phyloP scores from a whole-genome alignment of 2,329 filamentous ascomycete species.

The Penicillium sp. region DNA sequence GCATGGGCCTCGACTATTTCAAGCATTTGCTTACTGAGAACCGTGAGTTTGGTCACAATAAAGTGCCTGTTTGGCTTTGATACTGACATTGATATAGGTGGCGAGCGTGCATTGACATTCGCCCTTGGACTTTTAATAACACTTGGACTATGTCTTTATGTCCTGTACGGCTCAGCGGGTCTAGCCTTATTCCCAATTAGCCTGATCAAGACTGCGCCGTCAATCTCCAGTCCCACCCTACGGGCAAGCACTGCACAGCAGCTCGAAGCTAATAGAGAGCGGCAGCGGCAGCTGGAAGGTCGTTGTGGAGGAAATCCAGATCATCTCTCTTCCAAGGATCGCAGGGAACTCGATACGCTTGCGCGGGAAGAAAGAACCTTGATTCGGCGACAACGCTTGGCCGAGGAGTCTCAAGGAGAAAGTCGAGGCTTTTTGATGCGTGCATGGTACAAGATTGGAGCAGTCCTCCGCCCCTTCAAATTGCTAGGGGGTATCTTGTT shows the following conservation, averaged over 20 bases:
- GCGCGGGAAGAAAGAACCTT: slow-evolving; percentile 87
- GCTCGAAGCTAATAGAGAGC: slow-evolving; percentile 80
- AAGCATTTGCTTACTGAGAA: slow-evolving; percentile 76
- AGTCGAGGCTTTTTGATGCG: slow-evolving; percentile 67
- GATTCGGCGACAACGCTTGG: slow-evolving; percentile 79
- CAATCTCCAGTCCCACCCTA: slow-evolving; percentile 74
- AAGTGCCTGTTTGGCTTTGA: not conserved
- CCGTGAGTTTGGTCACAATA: slow-evolving; percentile 45
- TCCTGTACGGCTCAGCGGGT: slow-evolving; percentile 81
- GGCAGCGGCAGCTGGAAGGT: slow-evolving; percentile 83
- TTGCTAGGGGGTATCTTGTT: slow-evolving; percentile 76
- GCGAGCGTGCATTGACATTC: slow-evolving; percentile 88
- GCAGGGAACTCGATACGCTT: slow-evolving; percentile 79
- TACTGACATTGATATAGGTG: slow-evolving; percentile 47
- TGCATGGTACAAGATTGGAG: slow-evolving; percentile 72
- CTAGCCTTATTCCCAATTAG: slow-evolving; percentile 83
- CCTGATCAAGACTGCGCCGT: slow-evolving; percentile 85
- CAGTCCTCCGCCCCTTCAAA: slow-evolving; percentile 80
- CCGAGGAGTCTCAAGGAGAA: slow-evolving; percentile 62
- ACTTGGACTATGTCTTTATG: slow-evolving; percentile 77
- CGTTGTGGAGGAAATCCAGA: slow-evolving; percentile 70
- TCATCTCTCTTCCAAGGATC: slow-evolving; percentile 74
- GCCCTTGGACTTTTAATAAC: slow-evolving; percentile 81
- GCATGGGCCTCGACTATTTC: slow-evolving; percentile 83
- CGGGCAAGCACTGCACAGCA: slow-evolving; percentile 71